These are phyloP conservation scores for Coriolopsis trogii DNA, from an alignment of 1,284 basidiomycete species.

Conservation along the genomic window DNA sequence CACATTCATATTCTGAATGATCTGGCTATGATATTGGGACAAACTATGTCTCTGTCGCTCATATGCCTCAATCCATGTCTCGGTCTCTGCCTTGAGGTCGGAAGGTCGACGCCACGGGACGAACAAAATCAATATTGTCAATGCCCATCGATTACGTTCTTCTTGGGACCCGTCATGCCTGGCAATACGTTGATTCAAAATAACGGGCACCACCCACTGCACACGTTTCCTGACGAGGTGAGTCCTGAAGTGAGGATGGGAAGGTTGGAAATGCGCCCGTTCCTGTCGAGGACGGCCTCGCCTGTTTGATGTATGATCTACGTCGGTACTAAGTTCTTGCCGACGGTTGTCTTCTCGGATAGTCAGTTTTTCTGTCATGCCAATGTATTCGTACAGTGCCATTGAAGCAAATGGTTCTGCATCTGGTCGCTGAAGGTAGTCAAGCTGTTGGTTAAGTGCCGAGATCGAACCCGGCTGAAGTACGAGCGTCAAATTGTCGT, in stretches of 20 bases:
- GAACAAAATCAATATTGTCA: conserved; percentile 1
- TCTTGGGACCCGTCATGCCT: not conserved
- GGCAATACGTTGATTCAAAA: not conserved
- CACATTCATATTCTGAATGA: conserved; percentile 10
- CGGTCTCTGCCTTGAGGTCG: not conserved
- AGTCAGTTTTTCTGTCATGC: not conserved
- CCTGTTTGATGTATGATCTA: not conserved
- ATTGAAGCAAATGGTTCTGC: not conserved
- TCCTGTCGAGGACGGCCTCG: not conserved
- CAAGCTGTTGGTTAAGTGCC: not conserved
- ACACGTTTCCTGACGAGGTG: not conserved
- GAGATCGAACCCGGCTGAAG: not conserved
- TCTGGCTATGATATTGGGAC: not conserved
- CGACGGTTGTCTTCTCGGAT: not conserved
- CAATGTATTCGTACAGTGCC: conserved; percentile 2
- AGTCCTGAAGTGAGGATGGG: not conserved
- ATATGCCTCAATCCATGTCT: conserved; percentile 1
- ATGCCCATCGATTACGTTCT: not conserved
- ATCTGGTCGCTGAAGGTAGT: not conserved
- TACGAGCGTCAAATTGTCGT: not conserved
- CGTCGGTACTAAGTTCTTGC: not conserved
- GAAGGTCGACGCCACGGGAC: not conserved
- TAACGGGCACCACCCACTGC: not conserved
- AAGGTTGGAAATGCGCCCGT: not conserved
- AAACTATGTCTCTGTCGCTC: not conserved